phyloP scores from a whole-genome alignment of 1,284 basidiomycete species.

The Apiotrichum gamsii region DNA sequence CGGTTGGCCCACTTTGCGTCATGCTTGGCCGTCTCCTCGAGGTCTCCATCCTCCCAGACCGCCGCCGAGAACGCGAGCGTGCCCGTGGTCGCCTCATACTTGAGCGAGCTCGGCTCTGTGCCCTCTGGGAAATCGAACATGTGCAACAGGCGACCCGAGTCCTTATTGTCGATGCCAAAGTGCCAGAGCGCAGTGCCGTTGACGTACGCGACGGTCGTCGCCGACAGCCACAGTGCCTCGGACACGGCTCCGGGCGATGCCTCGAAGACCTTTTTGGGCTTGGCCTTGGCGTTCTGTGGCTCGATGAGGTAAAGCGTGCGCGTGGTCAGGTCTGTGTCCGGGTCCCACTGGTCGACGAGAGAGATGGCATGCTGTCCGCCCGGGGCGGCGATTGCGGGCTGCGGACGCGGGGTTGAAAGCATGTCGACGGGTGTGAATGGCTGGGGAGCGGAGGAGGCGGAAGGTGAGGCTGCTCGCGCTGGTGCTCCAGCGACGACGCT shows the following conservation, averaged over 20 bases:
- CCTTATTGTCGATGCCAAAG: slow-evolving; percentile 17
- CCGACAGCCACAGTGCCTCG: slow-evolving; percentile 40
- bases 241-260: slow-evolving; percentile 16
- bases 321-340: slow-evolving; percentile 64
- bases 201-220: slow-evolving; percentile 41
- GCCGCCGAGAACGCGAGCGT: slow-evolving; percentile 60
- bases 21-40: slow-evolving; percentile 59
- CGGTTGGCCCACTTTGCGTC: slow-evolving; percentile 66
- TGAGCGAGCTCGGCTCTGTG: slow-evolving; percentile 57
- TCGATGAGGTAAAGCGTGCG: slow-evolving; percentile 56
- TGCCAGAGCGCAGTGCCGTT: slow-evolving; percentile 30
- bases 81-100: slow-evolving; percentile 50
- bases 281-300: neutral
- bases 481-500: too few relatives aligned
- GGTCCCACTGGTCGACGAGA: slow-evolving; percentile 61
- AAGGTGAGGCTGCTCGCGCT: too few relatives aligned
- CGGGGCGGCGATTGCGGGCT: slow-evolving; percentile 58
- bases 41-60: slow-evolving; percentile 66
- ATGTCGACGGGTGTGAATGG: slow-evolving; percentile 67
- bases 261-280: slow-evolving; percentile 21
- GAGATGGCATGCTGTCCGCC: slow-evolving; percentile 63
- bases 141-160: slow-evolving; percentile 8
- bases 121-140: slow-evolving; percentile 48
- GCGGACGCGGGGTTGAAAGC: slow-evolving; percentile 64
- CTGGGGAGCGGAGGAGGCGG: neutral